These are phyloP conservation scores for Beta vulgaris DNA, from an alignment of 148 eudicot species.

Conservation along the genomic window DNA sequence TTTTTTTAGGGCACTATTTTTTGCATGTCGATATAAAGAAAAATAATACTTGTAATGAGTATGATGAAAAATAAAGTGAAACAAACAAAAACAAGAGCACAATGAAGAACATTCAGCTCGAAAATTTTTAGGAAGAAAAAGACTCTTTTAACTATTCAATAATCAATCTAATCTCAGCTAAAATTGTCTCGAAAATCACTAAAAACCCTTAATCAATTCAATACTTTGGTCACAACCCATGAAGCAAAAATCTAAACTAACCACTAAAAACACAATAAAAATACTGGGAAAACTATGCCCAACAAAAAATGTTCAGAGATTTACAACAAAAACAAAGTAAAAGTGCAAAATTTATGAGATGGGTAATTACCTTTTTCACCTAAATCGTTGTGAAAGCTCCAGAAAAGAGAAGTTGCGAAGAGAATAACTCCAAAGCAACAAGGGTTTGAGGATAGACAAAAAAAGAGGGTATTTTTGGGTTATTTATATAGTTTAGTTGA, in stretches of 20 bases:
- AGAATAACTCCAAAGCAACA: not conserved
- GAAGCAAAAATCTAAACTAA: not conserved
- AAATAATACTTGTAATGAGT: not conserved
- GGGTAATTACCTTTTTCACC: not conserved
- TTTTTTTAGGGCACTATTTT: not conserved
- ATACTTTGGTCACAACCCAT: no score
- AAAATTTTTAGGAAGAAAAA: not conserved
- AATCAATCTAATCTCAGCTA: not conserved
- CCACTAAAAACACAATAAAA: not conserved
- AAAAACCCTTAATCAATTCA: constrained; percentile 2
- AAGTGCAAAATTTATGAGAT: not conserved
- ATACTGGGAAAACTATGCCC: not conserved
- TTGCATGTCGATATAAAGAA: not conserved
- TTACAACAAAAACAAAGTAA: not conserved
- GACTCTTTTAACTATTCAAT: not conserved
- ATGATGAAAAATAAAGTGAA: not conserved
- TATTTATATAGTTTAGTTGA: not conserved
- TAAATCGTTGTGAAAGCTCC: not conserved
- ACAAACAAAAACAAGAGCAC: not conserved
- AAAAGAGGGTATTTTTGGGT: not conserved
- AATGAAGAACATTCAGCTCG: not conserved
- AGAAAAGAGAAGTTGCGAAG: not conserved
- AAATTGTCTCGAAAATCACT: constrained; percentile 6
- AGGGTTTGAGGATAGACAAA: not conserved
- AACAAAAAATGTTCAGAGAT: not conserved